Conservation (phyloP, 768 basidiomycete genomes). For the Trametes cubensis region DNA sequence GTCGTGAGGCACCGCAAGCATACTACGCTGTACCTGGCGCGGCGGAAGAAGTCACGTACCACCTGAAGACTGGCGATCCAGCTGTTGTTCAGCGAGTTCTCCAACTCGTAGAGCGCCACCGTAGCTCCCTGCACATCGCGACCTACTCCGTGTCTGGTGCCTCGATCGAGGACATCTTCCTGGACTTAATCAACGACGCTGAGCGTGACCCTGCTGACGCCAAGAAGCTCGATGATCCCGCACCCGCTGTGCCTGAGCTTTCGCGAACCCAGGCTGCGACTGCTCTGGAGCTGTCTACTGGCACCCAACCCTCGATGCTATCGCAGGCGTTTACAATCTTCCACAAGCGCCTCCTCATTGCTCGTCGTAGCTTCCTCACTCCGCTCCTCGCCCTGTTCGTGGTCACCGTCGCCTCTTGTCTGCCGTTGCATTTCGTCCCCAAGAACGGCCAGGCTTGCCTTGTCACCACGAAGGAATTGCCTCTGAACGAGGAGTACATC, state of each 20-base stretch:
- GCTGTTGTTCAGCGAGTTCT: slow-evolving; percentile 57
- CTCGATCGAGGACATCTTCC: slow-evolving; percentile 82
- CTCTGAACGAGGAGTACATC: slow-evolving; percentile 54
- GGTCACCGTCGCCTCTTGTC: slow-evolving; percentile 59
- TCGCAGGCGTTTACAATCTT: slow-evolving; percentile 74
- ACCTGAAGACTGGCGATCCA: slow-evolving; percentile 50
- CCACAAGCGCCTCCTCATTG: slow-evolving; percentile 66
- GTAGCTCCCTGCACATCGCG: slow-evolving; percentile 39
- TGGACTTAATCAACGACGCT: slow-evolving; percentile 61
- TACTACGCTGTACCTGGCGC: too few relatives aligned
- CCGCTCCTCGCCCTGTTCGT: slow-evolving; percentile 51
- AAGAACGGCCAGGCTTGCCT: slow-evolving; percentile 55
- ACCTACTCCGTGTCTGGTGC: slow-evolving; percentile 73
- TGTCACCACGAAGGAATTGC: slow-evolving; percentile 40
- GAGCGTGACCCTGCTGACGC: slow-evolving; percentile 31
- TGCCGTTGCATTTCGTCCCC: slow-evolving; percentile 67
- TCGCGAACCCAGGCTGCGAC: not conserved
- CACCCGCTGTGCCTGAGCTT: slow-evolving; percentile 13
- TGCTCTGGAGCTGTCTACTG: slow-evolving; percentile 48
- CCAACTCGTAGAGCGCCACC: slow-evolving; percentile 52
- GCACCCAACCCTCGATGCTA: slow-evolving; percentile 56
- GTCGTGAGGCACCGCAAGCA: not conserved
- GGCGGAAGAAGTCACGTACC: too few relatives aligned
- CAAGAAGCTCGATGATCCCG: slow-evolving; percentile 24
- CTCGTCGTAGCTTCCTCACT: slow-evolving; percentile 69